Conservation (phyloP, 306 rosid genomes). For the Spatholobus suberectus region DNA sequence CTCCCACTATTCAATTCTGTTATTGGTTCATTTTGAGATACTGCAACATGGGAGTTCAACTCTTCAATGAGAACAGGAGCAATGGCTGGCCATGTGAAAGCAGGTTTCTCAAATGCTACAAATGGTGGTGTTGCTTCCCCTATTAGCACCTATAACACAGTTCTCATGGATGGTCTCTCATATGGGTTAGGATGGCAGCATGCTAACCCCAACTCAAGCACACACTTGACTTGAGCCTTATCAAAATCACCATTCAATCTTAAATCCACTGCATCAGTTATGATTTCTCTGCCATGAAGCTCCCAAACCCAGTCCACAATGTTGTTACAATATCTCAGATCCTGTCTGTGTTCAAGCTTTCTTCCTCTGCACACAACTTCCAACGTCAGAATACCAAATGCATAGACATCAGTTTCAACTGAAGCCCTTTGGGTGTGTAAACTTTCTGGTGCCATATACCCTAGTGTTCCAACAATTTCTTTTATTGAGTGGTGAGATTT, state of each 20-base stretch:
- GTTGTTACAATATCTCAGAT: background rate
- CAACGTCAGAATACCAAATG: slow-evolving; percentile 2
- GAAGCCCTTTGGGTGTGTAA: slow-evolving; percentile 12
- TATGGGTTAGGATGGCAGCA: slow-evolving; percentile 1
- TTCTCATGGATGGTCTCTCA: slow-evolving; percentile 14
- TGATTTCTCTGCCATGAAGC: background rate
- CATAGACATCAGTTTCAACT: slow-evolving; percentile 12
- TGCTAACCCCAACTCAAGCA: slow-evolving; percentile 27
- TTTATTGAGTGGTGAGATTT: slow-evolving; percentile 24
- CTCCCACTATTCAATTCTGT: slow-evolving; percentile 19
- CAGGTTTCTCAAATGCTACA: slow-evolving; percentile 1
- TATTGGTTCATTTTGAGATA: slow-evolving; percentile 5
- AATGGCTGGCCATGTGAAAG: slow-evolving; percentile 1
- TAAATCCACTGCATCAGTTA: background rate
- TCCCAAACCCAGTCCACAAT: slow-evolving; percentile 13
- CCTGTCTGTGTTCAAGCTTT: background rate
- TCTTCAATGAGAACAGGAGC: background rate
- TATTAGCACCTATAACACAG: background rate
- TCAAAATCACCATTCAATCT: slow-evolving; percentile 12
- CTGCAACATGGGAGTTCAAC: background rate
- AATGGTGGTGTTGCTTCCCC: slow-evolving; percentile 1
- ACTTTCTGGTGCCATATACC: slow-evolving; percentile 23
- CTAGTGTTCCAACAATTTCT: slow-evolving; percentile 21
- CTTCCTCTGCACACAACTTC: slow-evolving; percentile 2
- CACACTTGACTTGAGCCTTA: background rate